Conservation (phyloP, 1,284 basidiomycete genomes). For the Ustilago esculenta region DNA sequence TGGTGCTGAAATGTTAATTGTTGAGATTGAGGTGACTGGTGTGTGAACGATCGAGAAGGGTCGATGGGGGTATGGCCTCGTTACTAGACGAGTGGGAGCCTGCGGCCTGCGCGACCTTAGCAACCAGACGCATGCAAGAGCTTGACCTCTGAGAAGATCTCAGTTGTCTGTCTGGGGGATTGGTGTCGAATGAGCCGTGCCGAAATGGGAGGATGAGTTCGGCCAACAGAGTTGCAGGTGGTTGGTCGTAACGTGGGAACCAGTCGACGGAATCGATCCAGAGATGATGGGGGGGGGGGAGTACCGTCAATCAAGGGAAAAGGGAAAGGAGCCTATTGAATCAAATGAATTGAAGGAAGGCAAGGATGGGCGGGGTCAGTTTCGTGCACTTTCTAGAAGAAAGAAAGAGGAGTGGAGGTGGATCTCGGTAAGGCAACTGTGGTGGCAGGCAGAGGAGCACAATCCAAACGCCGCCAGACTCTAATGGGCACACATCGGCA, state of each 20-base stretch:
- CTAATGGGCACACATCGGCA: not conserved
- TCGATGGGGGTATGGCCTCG: constrained; percentile 6
- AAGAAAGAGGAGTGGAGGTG: not conserved
- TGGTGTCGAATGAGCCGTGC: no score
- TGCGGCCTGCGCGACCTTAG: constrained; percentile 12
- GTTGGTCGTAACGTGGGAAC: not conserved
- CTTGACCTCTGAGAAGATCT: constrained; percentile 13
- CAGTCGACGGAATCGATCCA: not conserved
- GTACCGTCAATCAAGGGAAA: no score
- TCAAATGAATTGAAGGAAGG: no score
- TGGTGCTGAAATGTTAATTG: no score
- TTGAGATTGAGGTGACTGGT: not conserved
- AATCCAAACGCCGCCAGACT: no score
- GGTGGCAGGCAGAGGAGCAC: no score
- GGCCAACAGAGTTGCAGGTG: no score
- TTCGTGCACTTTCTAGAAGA: constrained; percentile 7
- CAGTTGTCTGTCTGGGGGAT: not conserved
- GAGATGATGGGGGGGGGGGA: not conserved
- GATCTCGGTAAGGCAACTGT: not conserved
- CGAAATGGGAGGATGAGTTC: no score
- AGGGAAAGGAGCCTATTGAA: not conserved
- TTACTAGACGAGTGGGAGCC: constrained; percentile 10
- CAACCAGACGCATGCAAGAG: constrained; percentile 13
- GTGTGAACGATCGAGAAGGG: not conserved
- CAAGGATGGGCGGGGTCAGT: not conserved